Conservation (phyloP, 1,284 basidiomycete genomes). For the Ustilago curta region DNA sequence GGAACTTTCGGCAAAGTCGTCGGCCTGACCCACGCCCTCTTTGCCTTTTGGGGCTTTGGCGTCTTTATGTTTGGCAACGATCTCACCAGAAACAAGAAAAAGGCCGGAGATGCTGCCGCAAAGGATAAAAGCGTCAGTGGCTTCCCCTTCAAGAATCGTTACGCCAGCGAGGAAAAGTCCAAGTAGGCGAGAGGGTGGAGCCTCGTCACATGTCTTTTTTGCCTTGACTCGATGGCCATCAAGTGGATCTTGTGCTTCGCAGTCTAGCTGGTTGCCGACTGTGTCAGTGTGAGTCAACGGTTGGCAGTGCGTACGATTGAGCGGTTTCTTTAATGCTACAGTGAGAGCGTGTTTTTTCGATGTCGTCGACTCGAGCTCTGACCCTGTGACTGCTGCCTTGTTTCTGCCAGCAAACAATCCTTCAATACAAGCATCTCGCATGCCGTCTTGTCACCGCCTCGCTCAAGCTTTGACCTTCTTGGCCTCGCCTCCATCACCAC, state of each 20-base stretch:
- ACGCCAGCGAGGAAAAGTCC: constrained; percentile 40
- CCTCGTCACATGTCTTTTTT: too few relatives aligned
- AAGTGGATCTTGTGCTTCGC: too few relatives aligned
- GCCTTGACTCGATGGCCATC: too few relatives aligned
- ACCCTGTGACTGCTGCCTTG: too few relatives aligned
- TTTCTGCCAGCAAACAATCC: too few relatives aligned
- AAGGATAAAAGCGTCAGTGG: constrained; percentile 69
- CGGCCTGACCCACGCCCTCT: constrained; percentile 22
- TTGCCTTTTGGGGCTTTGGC: constrained; percentile 48
- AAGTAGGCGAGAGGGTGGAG: constrained; percentile 46
- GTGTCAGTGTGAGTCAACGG: too few relatives aligned
- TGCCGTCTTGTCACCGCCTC: too few relatives aligned
- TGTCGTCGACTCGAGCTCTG: too few relatives aligned
- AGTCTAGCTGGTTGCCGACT: too few relatives aligned
- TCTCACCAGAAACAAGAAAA: constrained; percentile 47
- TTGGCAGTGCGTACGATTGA: too few relatives aligned
- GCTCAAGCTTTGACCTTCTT: constrained; percentile 29
- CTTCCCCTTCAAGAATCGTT: constrained; percentile 53
- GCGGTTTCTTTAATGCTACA: too few relatives aligned
- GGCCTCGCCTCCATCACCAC: neutral
- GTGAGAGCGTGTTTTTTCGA: too few relatives aligned
- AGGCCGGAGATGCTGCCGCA: constrained; percentile 30
- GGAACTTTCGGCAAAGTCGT: constrained; percentile 45
- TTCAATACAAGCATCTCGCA: neutral
- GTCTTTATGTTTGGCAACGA: constrained; percentile 55